A percentile compares a stretch with the other conserved stretches of the same genome.
Conservation (phyloP, 768 basidiomycete species). For the Suillus tomentosus region DNA sequence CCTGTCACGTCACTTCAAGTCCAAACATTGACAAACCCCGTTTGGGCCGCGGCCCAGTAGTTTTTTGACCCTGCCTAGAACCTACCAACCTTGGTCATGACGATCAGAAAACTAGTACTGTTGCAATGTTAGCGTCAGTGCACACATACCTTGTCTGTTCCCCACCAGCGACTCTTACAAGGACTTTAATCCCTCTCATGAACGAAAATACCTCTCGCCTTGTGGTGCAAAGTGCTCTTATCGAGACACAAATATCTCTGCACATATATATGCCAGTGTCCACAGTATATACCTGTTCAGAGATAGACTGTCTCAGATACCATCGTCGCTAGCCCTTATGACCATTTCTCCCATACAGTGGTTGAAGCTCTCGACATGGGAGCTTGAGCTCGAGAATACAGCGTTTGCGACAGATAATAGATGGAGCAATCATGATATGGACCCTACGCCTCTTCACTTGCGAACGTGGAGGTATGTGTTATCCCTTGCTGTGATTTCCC, state of each 20-base stretch:
- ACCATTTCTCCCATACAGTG: constrained; percentile 17
- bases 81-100: background rate
- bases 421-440: constrained; percentile 80
- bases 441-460: constrained; percentile 59
- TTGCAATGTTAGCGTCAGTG: background rate
- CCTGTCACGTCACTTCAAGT: background rate
- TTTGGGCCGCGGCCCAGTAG: background rate
- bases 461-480: constrained; percentile 58
- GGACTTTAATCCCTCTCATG: background rate
- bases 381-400: constrained; percentile 49
- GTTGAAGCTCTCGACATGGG: constrained; percentile 44
- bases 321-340: background rate
- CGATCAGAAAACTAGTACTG: background rate
- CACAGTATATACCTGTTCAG: constrained; percentile 1
- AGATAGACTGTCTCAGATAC: background rate
- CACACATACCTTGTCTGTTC: background rate
- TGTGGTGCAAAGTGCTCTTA: background rate
- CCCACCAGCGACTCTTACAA: background rate
- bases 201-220: background rate
- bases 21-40: background rate
- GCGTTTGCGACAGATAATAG: constrained; percentile 58
- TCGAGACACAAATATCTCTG: constrained; percentile 8
- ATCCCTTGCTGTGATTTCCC: background rate
- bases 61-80: background rate
- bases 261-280: background rate